phyloP scores from a whole-genome alignment of 2,329 filamentous ascomycete genomes.

The Onygenales sp. region DNA sequence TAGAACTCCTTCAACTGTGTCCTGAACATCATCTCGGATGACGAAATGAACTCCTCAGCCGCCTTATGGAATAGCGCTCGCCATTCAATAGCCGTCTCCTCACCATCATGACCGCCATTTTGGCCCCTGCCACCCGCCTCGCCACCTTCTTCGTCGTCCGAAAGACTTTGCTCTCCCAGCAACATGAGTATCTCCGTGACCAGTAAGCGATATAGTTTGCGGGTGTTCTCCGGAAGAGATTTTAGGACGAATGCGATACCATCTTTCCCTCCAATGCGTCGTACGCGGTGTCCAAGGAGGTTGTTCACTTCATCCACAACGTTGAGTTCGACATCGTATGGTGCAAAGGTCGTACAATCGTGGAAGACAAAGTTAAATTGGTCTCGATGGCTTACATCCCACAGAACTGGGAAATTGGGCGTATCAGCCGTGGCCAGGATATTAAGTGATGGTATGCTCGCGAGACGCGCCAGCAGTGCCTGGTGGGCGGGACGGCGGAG shows the following conservation, averaged over 20 bases:
- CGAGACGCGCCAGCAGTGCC: slow-evolving; percentile 64
- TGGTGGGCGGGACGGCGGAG: slow-evolving; percentile 65
- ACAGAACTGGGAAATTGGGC: slow-evolving; percentile 76
- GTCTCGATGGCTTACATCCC: slow-evolving; percentile 77
- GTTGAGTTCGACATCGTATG: slow-evolving; percentile 65
- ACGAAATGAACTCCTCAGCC: slow-evolving; percentile 93
- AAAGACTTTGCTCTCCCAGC: slow-evolving; percentile 43
- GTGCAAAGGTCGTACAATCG: slow-evolving; percentile 81
- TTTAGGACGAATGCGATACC: slow-evolving; percentile 86
- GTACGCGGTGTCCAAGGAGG: slow-evolving; percentile 69
- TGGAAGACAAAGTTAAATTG: slow-evolving; percentile 84
- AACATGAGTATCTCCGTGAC: slow-evolving; percentile 73
- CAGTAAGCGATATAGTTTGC: slow-evolving; percentile 74
- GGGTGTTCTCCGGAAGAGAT: slow-evolving; percentile 84
- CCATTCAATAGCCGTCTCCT: slow-evolving; percentile 69
- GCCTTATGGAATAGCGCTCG: slow-evolving; percentile 88
- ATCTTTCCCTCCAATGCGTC: slow-evolving; percentile 76
- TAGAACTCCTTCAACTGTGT: slow-evolving; percentile 95
- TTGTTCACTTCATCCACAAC: slow-evolving; percentile 85
- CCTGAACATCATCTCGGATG: slow-evolving; percentile 89
- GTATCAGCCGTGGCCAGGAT: slow-evolving; percentile 78
- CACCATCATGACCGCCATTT: slow-evolving; percentile 15
- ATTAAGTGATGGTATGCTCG: slow-evolving; percentile 60
- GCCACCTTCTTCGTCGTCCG: slow-evolving; percentile 42
- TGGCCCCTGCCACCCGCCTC: slow-evolving; percentile 19